A percentile compares a stretch with the other conserved stretches of the same genome.
phyloP scores from a whole-genome alignment of 345 rosid species.

The Ricinus communis region DNA sequence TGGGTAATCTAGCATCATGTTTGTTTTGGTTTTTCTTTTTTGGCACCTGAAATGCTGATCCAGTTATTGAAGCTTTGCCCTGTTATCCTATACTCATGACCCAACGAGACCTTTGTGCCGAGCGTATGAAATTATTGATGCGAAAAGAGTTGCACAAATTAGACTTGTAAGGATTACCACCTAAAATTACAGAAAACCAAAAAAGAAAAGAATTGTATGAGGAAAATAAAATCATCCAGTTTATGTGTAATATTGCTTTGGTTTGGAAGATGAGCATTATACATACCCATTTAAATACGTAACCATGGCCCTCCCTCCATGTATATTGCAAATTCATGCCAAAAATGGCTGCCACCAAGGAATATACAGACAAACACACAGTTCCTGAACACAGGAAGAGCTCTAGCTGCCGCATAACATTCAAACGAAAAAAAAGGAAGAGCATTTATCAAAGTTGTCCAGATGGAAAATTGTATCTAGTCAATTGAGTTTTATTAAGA shows the following conservation, averaged over 20 bases:
- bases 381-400: conserved; percentile 55
- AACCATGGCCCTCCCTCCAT: conserved; percentile 41
- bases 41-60: neutral
- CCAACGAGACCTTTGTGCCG: conserved; percentile 86
- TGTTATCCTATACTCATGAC: conserved; percentile 40
- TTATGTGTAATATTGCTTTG: neutral
- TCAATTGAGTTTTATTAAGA: no score
- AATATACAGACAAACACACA: conserved; percentile 45
- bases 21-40: neutral
- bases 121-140: conserved; percentile 68
- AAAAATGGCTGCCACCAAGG: conserved; percentile 51
- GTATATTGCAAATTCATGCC: conserved; percentile 53
- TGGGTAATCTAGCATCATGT: neutral
- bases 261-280: neutral
- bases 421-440: neutral
- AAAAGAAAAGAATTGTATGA: no score
- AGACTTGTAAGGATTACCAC: conserved; percentile 58
- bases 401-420: conserved; percentile 33
- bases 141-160: conserved; percentile 43
- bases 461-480: no score
- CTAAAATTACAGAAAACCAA: conserved; percentile 36
- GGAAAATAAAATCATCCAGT: conserved; percentile 7
- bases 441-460: neutral
- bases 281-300: conserved; percentile 57
- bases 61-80: neutral